Evolutionary conservation across 1,284 basidiomycete genomes (phyloP).

Genomic region (Trametes versicolor): DNA sequence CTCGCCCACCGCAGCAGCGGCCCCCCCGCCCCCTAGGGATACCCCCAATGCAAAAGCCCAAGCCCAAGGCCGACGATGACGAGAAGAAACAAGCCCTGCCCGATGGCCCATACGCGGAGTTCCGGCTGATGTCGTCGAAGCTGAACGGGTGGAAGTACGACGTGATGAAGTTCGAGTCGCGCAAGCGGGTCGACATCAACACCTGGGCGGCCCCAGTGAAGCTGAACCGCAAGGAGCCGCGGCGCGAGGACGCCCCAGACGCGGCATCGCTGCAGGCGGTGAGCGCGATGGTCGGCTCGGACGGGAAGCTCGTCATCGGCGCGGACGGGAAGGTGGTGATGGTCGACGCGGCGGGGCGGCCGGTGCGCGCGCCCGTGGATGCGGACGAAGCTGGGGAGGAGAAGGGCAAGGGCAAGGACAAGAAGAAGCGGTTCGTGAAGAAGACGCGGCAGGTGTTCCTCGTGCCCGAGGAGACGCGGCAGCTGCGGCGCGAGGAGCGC

Average conservation of each 20-base stretch:
- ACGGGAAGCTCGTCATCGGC: slow-evolving; percentile 83
- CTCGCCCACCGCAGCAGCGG: slow-evolving; percentile 19
- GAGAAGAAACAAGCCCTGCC: slow-evolving; percentile 60
- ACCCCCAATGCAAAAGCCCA: slow-evolving; percentile 36
- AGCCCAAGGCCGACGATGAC: slow-evolving; percentile 48
- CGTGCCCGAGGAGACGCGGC: slow-evolving; percentile 48
- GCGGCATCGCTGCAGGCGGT: slow-evolving; percentile 58
- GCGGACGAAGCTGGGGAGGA: slow-evolving; percentile 32
- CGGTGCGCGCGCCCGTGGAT: slow-evolving; percentile 52
- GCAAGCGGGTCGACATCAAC: slow-evolving; percentile 71
- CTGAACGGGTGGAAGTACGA: slow-evolving; percentile 88
- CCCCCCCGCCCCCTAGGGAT: slow-evolving; percentile 29
- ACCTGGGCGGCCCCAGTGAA: slow-evolving; percentile 78
- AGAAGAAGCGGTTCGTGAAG: slow-evolving; percentile 83
- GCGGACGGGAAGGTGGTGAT: slow-evolving; percentile 79
- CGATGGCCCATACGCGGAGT: slow-evolving; percentile 73
- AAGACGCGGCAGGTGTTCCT: slow-evolving; percentile 87
- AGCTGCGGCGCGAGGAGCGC: slow-evolving; percentile 81
- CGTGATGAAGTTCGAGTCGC: slow-evolving; percentile 84
- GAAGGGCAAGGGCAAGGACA: slow-evolving; percentile 53
- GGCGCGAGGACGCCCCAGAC: slow-evolving; percentile 58
- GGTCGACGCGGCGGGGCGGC: slow-evolving; percentile 80
- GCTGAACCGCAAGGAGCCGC: slow-evolving; percentile 84
- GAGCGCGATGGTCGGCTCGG: slow-evolving; percentile 75
- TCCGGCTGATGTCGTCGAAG: slow-evolving; percentile 76